Conservation (phyloP, 2,329 filamentous ascomycete genomes). For the Fusarium falciforme region DNA sequence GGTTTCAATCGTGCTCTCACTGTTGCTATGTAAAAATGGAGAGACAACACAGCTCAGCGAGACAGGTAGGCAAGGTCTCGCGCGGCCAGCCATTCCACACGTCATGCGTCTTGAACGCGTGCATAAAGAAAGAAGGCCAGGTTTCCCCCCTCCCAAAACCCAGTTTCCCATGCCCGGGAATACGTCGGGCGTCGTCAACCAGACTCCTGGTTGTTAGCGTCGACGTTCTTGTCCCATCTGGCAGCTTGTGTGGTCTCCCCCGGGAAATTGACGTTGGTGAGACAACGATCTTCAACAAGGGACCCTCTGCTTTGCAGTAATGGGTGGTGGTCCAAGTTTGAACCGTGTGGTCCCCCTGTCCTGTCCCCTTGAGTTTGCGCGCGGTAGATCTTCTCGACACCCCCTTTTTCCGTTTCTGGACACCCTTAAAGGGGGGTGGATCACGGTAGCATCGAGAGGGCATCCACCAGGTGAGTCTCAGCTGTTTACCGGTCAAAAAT, state of each 20-base stretch:
- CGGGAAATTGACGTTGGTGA: conserved; percentile 18
- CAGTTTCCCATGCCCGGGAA: conserved; percentile 14
- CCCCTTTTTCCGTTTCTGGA: not conserved
- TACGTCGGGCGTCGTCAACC: conserved; percentile 5
- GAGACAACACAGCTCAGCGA: not conserved
- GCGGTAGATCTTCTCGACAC: not conserved
- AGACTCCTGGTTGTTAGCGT: conserved; percentile 15
- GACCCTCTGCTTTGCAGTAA: not conserved
- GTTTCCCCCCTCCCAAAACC: not conserved
- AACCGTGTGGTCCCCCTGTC: not conserved
- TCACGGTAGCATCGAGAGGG: not conserved
- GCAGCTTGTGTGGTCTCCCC: not conserved
- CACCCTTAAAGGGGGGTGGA: not conserved
- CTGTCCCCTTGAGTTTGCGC: not conserved
- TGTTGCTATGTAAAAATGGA: not conserved
- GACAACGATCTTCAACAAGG: conserved; percentile 31
- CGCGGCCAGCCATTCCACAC: not conserved
- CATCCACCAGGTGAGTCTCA: not conserved
- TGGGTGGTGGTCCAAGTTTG: not conserved
- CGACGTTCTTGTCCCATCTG: not conserved
- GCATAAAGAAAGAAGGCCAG: not conserved
- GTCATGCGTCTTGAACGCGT: conserved; percentile 8
- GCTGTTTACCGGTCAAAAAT: not conserved
- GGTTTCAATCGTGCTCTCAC: not conserved
- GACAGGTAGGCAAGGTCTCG: not conserved